A percentile compares a stretch with the other conserved stretches of the same genome.
Conservation (phyloP, 129 eudicot species). For the Glebionis coronaria region DNA sequence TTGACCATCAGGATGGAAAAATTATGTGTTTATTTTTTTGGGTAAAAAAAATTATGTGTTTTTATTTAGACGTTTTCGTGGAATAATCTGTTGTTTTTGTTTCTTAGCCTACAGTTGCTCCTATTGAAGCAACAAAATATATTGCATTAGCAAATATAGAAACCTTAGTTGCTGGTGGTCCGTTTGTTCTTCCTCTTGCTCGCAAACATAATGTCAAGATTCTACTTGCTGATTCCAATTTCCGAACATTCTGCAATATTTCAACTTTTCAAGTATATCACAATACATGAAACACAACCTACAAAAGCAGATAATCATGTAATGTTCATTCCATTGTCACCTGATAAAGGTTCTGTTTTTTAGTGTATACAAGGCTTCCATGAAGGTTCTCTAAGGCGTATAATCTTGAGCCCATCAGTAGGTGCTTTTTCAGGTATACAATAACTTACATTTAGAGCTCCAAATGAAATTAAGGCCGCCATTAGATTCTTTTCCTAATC, state of each 20-base stretch:
- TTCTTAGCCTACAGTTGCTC: conserved; percentile 94
- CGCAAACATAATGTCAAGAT: conserved; percentile 94
- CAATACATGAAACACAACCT: too few relatives aligned
- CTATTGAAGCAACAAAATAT: conserved; percentile 92
- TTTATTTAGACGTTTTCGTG: conserved; percentile 6
- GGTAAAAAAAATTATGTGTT: too few relatives aligned
- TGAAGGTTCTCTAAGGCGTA: conserved; percentile 88
- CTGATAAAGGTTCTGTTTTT: conserved; percentile 30
- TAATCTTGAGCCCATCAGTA: conserved; percentile 92
- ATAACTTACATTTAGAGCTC: background rate
- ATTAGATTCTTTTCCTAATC: too few relatives aligned
- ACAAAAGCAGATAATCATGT: background rate
- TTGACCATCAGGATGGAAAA: too few relatives aligned
- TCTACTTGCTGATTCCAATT: conserved; percentile 98
- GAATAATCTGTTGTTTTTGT: conserved; percentile 8
- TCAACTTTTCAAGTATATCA: conserved; percentile 89
- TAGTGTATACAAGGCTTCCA: conserved; percentile 98
- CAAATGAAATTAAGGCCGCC: too few relatives aligned
- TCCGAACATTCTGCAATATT: conserved; percentile 97
- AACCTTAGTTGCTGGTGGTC: conserved; percentile 94
- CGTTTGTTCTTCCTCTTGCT: conserved; percentile 97
- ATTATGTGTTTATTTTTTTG: too few relatives aligned
- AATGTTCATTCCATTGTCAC: background rate
- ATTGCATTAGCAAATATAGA: conserved; percentile 94
- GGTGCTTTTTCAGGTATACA: conserved; percentile 93